Conservation (phyloP, 768 basidiomycete species). For the Scleroderma citrinum region DNA sequence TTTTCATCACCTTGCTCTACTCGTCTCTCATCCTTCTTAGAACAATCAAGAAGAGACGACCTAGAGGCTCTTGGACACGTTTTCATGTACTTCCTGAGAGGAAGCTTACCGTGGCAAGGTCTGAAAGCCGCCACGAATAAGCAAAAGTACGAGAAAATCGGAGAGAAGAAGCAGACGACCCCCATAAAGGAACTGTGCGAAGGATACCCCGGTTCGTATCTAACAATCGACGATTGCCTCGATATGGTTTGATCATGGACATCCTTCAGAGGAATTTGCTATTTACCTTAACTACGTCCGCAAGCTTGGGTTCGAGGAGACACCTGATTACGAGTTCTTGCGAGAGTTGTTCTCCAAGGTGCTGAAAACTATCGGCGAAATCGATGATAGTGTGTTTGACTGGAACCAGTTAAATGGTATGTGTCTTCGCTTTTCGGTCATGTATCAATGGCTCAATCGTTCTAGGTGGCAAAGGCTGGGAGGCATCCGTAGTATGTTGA, state of each 20-base stretch:
- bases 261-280: conserved; percentile 80
- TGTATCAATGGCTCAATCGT: background rate
- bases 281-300: conserved; percentile 99
- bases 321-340: conserved; percentile 97
- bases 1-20: conserved; percentile 7
- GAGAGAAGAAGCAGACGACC: conserved; percentile 99
- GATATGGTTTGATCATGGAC: conserved; percentile 4
- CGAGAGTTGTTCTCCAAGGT: conserved; percentile 93
- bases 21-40: conserved; percentile 16
- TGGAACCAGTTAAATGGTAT: conserved; percentile 90
- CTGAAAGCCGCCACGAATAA: conserved; percentile 99
- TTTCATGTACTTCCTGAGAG: conserved; percentile 99
- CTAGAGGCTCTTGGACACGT: conserved; percentile 99
- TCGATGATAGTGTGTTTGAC: conserved; percentile 92
- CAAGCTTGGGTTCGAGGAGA: conserved; percentile 98
- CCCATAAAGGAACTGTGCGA: conserved; percentile 96
- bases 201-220: conserved; percentile 76
- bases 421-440: conserved; percentile 9
- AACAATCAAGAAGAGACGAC: conserved; percentile 93
- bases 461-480: conserved; percentile 90
- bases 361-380: conserved; percentile 83
- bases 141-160: conserved; percentile 99
- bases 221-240: background rate
- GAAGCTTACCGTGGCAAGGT: conserved; percentile 97
- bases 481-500: conserved; percentile 62